phyloP scores from a whole-genome alignment of 805 yeast species.

The Candida dendrica region DNA sequence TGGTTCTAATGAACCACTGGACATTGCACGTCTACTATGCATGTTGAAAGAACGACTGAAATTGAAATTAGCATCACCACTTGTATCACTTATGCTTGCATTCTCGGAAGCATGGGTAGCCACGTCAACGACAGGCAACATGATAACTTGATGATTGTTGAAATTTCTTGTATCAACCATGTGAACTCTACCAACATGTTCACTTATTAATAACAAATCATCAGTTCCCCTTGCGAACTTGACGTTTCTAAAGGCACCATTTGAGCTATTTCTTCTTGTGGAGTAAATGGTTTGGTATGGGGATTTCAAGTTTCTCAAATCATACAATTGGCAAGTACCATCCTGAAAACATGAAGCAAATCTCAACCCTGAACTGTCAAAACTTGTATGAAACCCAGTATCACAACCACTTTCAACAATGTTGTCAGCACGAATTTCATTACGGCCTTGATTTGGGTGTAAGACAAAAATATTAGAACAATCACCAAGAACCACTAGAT shows the following conservation, averaged over 20 bases:
- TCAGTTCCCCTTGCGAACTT: conserved; percentile 62
- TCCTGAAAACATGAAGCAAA: conserved; percentile 83
- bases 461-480: conserved; percentile 53
- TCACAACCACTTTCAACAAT: conserved; percentile 56
- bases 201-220: conserved; percentile 70
- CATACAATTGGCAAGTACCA: conserved; percentile 74
- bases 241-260: conserved; percentile 62
- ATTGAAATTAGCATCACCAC: not conserved
- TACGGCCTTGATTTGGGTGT: conserved; percentile 27
- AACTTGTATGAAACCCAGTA: conserved; percentile 77
- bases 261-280: conserved; percentile 45
- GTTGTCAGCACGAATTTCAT: conserved; percentile 21
- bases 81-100: not conserved
- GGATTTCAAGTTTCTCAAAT: conserved; percentile 50
- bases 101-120: not conserved
- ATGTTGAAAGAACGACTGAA: not conserved
- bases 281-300: conserved; percentile 53
- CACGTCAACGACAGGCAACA: conserved; percentile 42
- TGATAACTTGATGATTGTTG: conserved; percentile 67
- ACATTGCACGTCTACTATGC: not conserved
- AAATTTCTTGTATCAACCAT: conserved; percentile 71
- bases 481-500: conserved; percentile 71
- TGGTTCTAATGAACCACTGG: not conserved
- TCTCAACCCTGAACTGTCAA: conserved; percentile 64
- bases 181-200: conserved; percentile 85